A percentile compares a stretch with the other conserved stretches of the same genome.
phyloP scores from a whole-genome alignment of 179 eudicot genomes.

The Beta lomatogona region DNA sequence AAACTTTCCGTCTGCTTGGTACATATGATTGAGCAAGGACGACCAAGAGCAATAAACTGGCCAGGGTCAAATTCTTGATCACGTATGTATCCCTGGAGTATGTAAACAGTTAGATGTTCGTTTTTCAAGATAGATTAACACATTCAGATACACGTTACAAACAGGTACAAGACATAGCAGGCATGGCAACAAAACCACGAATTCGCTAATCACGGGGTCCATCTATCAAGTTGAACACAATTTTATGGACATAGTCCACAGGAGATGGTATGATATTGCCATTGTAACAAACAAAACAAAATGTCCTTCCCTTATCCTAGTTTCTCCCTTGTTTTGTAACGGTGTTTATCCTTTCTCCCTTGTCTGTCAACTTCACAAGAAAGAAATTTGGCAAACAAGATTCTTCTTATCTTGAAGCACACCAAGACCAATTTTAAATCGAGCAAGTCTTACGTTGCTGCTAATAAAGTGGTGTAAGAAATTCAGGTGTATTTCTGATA shows the following conservation, averaged over 20 bases:
- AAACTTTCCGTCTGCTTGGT: slow-evolving; percentile 44
- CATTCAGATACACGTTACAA: not conserved
- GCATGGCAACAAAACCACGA: not conserved
- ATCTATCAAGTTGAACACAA: not conserved
- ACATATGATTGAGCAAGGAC: slow-evolving; percentile 67
- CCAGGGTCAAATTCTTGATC: slow-evolving; percentile 80
- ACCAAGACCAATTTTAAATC: not conserved
- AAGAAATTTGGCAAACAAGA: not conserved
- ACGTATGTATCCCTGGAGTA: slow-evolving; percentile 74
- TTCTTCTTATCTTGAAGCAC: not conserved
- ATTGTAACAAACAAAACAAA: not conserved
- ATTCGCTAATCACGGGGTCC: not conserved
- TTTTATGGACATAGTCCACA: not conserved
- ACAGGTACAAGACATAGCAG: not conserved
- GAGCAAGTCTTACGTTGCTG: not conserved
- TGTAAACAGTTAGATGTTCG: slow-evolving; percentile 15
- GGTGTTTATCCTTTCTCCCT: not conserved
- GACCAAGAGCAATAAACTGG: slow-evolving; percentile 70
- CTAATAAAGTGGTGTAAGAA: not conserved
- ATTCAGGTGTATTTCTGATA: not conserved
- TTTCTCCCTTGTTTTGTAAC: not conserved
- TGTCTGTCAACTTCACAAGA: not conserved
- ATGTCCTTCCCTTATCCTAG: not conserved
- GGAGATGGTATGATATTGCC: not conserved
- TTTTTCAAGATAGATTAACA: not conserved